phyloP scores from a whole-genome alignment of 2,329 filamentous ascomycete species.

The Leptographium galeiforme region DNA sequence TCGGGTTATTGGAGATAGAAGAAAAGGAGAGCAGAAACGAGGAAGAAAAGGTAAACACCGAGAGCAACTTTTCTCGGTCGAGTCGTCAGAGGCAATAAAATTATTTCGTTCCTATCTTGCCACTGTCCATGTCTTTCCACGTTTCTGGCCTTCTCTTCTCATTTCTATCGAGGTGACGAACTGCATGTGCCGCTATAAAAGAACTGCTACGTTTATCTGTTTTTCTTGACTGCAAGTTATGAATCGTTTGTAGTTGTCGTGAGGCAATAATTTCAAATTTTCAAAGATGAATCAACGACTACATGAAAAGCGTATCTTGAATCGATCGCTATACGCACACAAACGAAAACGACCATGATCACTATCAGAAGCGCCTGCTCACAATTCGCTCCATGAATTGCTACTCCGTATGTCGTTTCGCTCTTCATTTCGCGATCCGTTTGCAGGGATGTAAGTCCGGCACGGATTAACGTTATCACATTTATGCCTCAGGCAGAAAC shows the following conservation, averaged over 20 bases:
- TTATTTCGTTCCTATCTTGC: not conserved
- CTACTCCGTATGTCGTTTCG: too few species aligned
- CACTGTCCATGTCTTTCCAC: not conserved
- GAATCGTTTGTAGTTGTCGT: not conserved
- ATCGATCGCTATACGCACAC: too few species aligned
- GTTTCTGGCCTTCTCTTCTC: not conserved
- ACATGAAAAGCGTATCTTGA: too few species aligned
- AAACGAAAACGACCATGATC: too few species aligned
- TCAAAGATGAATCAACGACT: not conserved
- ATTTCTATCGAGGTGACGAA: not conserved
- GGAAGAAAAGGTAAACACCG: not conserved
- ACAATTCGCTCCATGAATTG: too few species aligned
- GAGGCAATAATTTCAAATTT: not conserved
- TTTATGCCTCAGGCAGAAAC: constrained; percentile 3
- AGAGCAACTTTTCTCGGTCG: not conserved
- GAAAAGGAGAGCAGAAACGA: constrained; percentile 3
- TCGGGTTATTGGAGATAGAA: constrained; percentile 6
- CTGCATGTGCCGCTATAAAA: not conserved
- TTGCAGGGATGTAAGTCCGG: not conserved
- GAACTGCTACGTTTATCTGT: not conserved
- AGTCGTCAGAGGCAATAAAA: constrained; percentile 1
- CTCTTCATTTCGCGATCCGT: too few species aligned
- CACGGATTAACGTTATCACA: not conserved
- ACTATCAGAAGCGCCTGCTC: too few species aligned
- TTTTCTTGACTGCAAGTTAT: not conserved